Base-by-base conservation (phyloP, 495 filamentous ascomycete genomes). In the Cudoniella acicularis region DNA sequence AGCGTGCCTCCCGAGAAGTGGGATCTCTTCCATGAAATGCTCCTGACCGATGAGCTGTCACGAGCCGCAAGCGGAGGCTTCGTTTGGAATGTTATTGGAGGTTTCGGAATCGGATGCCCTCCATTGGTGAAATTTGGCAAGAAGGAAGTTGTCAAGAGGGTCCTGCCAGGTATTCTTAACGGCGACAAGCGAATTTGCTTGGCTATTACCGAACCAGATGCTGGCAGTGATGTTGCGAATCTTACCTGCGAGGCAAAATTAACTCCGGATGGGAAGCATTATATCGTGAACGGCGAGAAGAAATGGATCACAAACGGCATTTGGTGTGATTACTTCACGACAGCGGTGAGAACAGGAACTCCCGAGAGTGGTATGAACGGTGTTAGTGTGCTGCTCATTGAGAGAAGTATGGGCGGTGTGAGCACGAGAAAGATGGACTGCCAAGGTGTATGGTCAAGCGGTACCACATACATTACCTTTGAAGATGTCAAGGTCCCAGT, bases 301-400 rank as follows among this genome's bases (percentile, higher is more conserved):
- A 98, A 98, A 75, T 98, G 94, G 94, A 98, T 98, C 73, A 97
- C 93, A 68, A 98, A 98, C 77, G 94, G 94, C 66, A 82, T 96
- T 61, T 97, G 90, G 89, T 82, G 79, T 56, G 94, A 98, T 71
- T 98, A 97, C 76, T 98, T 98, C 79, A 98, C 94, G 88, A 91
- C 88, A 30, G 94, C 94, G 43, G 94, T 98, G 30, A 90, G 94
- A 57, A 98, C 94, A 1, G 92, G 93, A 52, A 47, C 76, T 77
- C 64, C 67, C 76, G 70, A 78, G 27, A 74, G 79, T 10, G 94
- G 94, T 41, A 97, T 96, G 93, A 89, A 90, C 65, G 94, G 94
- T 63, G 74, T 98, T 51, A 89, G 84, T 18, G 83, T 96, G 22
- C 86, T 98, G 20, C 87, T 98, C 46, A 96, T 98, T 63, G 88